Conservation (phyloP, 495 filamentous ascomycete species). For the Lichina pygmaea region DNA sequence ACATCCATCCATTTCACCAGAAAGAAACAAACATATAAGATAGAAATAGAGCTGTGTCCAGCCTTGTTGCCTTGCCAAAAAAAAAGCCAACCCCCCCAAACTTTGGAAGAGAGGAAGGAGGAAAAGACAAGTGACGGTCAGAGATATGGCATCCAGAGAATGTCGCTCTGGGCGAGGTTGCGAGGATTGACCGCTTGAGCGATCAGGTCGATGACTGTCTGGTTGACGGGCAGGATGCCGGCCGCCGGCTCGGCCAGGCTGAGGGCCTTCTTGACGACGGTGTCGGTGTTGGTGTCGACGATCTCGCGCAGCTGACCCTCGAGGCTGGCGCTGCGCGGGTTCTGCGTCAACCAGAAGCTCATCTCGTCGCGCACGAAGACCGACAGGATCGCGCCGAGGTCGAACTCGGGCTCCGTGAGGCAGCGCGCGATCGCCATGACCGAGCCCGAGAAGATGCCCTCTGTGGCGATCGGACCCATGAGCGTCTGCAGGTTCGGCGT, state of each 20-base stretch:
- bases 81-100: too few species aligned
- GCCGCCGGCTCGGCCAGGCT: constrained; percentile 39
- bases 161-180: constrained; percentile 59
- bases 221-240: constrained; percentile 51
- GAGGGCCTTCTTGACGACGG: constrained; percentile 70
- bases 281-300: constrained; percentile 67
- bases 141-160: constrained; percentile 93
- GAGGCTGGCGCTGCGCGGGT: constrained; percentile 37
- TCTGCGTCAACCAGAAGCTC: constrained; percentile 82
- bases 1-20: too few species aligned
- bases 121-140: constrained; percentile 12
- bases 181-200: constrained; percentile 63
- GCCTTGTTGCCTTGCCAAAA: too few species aligned
- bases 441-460: constrained; percentile 76
- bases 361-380: constrained; percentile 95
- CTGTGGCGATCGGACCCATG: constrained; percentile 83
- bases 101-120: not conserved
- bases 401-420: constrained; percentile 66
- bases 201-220: constrained; percentile 84
- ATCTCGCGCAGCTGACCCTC: constrained; percentile 57
- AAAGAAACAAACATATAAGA: too few species aligned
- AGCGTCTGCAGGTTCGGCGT: constrained; percentile 88
- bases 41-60: too few species aligned
- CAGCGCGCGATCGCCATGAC: constrained; percentile 91
- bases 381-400: constrained; percentile 74